Evolutionary conservation across 106 monocot species (phyloP), one percentile per base, ranked within the genome.

Genomic region (Acorus gramineus): DNA sequence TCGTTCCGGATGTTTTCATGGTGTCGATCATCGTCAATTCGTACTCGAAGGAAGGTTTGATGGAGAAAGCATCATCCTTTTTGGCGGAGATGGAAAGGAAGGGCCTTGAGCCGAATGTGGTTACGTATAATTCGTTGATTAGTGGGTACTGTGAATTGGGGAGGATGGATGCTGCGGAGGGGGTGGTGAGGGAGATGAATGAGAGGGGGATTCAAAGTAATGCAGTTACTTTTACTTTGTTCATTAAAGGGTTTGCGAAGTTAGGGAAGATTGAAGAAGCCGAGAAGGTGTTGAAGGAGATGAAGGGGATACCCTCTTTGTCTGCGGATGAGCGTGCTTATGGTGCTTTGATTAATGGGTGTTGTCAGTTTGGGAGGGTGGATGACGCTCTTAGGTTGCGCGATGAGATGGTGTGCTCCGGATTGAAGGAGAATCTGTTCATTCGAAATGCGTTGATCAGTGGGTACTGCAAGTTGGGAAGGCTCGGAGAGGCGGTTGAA

Each of bases 381-480:
- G 80, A 74, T 62, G 91, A 91, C 71, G 91, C 91, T 2, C 69
- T 62, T 47, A 73, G 85, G 65, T 49, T 96, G 50, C 74, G 66
- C 9, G 73, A 67, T 76, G 77, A 88, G 59, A 96, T 96, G 91
- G 4, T 72, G 56, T 66, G 58, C 61, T 53, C 6, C 4, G 85
- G 85, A 69, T 9, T 91, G 49, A 69, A 79, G 44, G 49, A 13
- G 2, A 96, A 91, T 56, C 9, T 69, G 12, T 80, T 67, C 66
- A 67, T 88, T 12, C 79, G 70, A 48, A 96, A 96, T 77, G 58
- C 83, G 12, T 50, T 96, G 66, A 81, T 96, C 53, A 82, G 83
- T 74, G 96, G 96, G 42, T 87, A 85, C 56, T 88, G 91, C 76
- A 96, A 91, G 77, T 14, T 64, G 7, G 87, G 91, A 58, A 87